Conservation (phyloP, 2,329 filamentous ascomycete genomes). For the Sclerotinia sclerotiorum region DNA sequence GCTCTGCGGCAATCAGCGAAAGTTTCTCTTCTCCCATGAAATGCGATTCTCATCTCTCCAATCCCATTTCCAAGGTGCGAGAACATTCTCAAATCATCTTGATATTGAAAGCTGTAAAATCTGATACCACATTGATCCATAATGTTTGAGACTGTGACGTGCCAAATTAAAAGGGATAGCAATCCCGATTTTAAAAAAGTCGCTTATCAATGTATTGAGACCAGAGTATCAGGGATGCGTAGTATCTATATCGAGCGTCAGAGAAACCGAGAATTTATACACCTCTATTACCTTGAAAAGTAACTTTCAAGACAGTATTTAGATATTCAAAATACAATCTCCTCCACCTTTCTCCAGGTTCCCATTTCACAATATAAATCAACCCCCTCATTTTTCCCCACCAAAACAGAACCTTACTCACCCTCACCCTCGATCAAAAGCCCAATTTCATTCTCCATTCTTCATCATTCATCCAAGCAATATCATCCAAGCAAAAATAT, state of each 20-base stretch:
- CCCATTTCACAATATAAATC: background rate
- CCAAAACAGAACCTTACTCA: background rate
- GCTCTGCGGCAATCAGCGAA: background rate
- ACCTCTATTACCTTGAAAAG: conserved; percentile 10
- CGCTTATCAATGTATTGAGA: background rate
- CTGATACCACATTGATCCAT: too few relatives aligned
- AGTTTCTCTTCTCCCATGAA: background rate
- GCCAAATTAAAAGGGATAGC: too few relatives aligned
- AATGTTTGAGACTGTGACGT: too few relatives aligned
- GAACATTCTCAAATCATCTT: background rate
- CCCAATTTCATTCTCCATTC: background rate
- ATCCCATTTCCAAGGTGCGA: background rate
- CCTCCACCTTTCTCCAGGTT: conserved; percentile 17
- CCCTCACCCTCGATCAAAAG: background rate
- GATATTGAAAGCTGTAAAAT: too few relatives aligned
- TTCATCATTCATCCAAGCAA: background rate
- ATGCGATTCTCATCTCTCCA: background rate
- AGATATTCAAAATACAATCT: background rate
- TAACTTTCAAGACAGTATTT: conserved; percentile 21
- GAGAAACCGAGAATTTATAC: conserved; percentile 25
- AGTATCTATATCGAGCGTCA: conserved; percentile 27
- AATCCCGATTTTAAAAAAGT: too few relatives aligned
- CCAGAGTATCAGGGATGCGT: conserved; percentile 20
- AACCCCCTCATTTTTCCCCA: too few relatives aligned
- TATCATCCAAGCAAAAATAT: background rate